Conservation (phyloP, 2,329 filamentous ascomycete genomes). For the Fusarium sambucinum region DNA sequence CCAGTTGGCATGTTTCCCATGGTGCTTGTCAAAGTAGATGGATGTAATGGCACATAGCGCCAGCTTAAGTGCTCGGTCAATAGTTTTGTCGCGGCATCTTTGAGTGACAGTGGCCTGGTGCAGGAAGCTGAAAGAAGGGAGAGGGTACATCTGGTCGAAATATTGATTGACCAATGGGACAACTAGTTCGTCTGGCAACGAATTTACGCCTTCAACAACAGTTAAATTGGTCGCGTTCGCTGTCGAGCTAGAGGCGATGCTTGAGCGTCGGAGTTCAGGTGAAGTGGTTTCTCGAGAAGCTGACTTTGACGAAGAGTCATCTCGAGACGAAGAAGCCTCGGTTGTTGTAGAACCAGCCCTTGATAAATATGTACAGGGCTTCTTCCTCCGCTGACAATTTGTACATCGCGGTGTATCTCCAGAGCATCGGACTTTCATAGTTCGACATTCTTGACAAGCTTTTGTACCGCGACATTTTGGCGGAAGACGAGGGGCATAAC, state of each 20-base stretch:
- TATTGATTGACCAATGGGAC: constrained; percentile 37
- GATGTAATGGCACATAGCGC: constrained; percentile 45
- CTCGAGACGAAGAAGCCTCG: constrained; percentile 23
- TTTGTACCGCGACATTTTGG: constrained; percentile 47
- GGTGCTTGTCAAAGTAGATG: constrained; percentile 41
- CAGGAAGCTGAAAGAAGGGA: constrained; percentile 45
- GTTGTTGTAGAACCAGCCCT: constrained; percentile 21
- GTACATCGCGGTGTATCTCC: constrained; percentile 44
- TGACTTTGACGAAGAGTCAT: constrained; percentile 13
- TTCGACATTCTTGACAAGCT: constrained; percentile 45
- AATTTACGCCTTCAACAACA: neutral
- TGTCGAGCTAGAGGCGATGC: constrained; percentile 30
- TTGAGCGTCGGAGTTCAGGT: constrained; percentile 25
- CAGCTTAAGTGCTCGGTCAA: constrained; percentile 44
- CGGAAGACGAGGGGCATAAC: constrained; percentile 43
- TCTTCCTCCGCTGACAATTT: constrained; percentile 46
- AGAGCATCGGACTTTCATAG: constrained; percentile 48
- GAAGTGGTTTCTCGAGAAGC: constrained; percentile 24
- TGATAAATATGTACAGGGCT: constrained; percentile 40
- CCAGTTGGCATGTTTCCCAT: constrained; percentile 33
- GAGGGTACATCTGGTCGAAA: constrained; percentile 44
- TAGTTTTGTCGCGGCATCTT: constrained; percentile 45
- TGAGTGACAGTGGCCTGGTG: constrained; percentile 46
- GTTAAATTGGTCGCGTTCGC: constrained; percentile 5
- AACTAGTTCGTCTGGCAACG: constrained; percentile 39